A percentile compares a stretch with the other conserved stretches of the same genome.
Conservation (phyloP, 192 early-diverging fungal genomes). For the Lobosporangium transversale region DNA sequence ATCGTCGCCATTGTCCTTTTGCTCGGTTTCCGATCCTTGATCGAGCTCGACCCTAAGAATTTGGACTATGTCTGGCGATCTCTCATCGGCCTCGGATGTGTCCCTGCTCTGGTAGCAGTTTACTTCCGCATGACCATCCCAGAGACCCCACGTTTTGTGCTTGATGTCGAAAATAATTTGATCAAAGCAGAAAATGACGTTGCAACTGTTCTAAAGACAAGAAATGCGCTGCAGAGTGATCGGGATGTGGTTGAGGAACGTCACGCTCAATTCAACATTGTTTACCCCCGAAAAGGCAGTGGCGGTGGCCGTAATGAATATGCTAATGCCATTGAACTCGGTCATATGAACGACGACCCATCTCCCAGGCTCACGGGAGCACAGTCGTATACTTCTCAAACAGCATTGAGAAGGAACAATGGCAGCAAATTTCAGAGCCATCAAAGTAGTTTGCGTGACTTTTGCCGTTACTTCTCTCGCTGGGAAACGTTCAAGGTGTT, state of each 20-base stretch:
- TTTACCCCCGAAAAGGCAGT: slow-evolving; percentile 22
- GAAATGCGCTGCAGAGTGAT: slow-evolving; percentile 31
- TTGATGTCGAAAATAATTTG: slow-evolving; percentile 55
- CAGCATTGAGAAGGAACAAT: not conserved
- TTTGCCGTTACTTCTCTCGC: slow-evolving; percentile 64
- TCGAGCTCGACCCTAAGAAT: slow-evolving; percentile 64
- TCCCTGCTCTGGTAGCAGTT: slow-evolving; percentile 83
- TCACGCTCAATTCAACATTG: not conserved
- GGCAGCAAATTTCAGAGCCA: not conserved
- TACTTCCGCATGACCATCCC: slow-evolving; percentile 89
- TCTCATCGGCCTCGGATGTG: slow-evolving; percentile 76
- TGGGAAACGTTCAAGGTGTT: slow-evolving; percentile 81
- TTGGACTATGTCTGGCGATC: slow-evolving; percentile 91
- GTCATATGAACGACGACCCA: not conserved
- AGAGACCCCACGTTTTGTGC: slow-evolving; percentile 85
- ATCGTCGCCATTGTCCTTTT: slow-evolving; percentile 74
- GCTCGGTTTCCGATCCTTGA: slow-evolving; percentile 66
- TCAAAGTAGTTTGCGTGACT: slow-evolving; percentile 9
- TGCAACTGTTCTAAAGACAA: slow-evolving; percentile 23
- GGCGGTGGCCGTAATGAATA: not conserved
- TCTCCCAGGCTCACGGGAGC: not conserved
- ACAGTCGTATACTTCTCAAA: not conserved
- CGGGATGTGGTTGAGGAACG: slow-evolving; percentile 15
- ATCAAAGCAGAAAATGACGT: slow-evolving; percentile 46
- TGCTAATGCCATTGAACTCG: no score